Evolutionary conservation across 1,284 basidiomycete genomes (phyloP).

Genomic region (Cutaneotrichosporon sp.): DNA sequence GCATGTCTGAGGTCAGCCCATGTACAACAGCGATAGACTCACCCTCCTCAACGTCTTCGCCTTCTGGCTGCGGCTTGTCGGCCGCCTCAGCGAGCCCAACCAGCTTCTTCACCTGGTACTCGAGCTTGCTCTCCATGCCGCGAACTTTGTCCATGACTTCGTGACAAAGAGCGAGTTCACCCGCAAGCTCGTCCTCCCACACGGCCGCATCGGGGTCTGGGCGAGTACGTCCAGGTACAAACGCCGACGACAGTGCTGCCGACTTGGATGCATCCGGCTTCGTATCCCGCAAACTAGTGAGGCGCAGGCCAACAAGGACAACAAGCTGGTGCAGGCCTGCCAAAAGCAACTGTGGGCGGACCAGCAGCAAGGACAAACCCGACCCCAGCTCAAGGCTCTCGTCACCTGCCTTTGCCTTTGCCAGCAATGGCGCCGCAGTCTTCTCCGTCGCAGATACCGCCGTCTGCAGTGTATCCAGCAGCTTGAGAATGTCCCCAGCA

Average conservation of each 20-base stretch:
- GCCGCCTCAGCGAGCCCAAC: conserved; percentile 64
- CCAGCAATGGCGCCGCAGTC: conserved; percentile 35
- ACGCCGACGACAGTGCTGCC: conserved; percentile 17
- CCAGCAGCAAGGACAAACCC: conserved; percentile 83
- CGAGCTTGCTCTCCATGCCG: conserved; percentile 73
- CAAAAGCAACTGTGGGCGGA: conserved; percentile 80
- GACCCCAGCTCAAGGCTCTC: conserved; percentile 60
- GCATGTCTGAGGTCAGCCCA: conserved; percentile 58
- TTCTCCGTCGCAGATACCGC: conserved; percentile 40
- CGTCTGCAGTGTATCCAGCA: conserved; percentile 38
- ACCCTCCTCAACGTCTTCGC: conserved; percentile 62
- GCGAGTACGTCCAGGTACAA: conserved; percentile 15
- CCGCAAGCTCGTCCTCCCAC: conserved; percentile 27
- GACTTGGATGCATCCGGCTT: conserved; percentile 15
- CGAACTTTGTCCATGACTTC: conserved; percentile 53
- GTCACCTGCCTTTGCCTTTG: conserved; percentile 37
- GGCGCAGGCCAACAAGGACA: conserved; percentile 61
- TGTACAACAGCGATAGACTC: conserved; percentile 9
- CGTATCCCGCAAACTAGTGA: conserved; percentile 10
- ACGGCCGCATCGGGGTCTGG: conserved; percentile 3
- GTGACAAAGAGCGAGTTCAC: conserved; percentile 42
- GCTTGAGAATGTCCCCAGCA: conserved; percentile 31
- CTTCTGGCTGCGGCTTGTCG: conserved; percentile 49
- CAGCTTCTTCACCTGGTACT: conserved; percentile 93
- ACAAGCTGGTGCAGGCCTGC: conserved; percentile 83